A percentile compares a stretch with the other conserved stretches of the same genome.
phyloP scores from a whole-genome alignment of 805 yeast genomes.

The Saccharomycopsis sp. region DNA sequence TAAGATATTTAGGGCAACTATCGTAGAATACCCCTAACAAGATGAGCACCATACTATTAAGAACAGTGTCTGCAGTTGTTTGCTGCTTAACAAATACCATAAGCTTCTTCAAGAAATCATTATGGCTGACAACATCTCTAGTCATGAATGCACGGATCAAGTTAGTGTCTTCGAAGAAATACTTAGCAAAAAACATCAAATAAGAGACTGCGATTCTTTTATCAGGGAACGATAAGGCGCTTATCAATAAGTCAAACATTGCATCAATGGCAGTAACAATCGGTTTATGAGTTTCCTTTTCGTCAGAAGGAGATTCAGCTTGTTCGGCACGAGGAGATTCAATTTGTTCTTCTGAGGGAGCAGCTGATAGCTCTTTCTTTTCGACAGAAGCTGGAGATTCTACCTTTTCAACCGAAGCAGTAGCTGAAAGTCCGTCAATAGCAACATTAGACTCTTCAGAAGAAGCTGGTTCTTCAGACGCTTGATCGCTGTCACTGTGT shows the following conservation, averaged over 20 bases:
- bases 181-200: conserved; percentile 60
- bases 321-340: too few relatives aligned
- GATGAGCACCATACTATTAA: conserved; percentile 67
- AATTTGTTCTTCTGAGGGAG: too few relatives aligned
- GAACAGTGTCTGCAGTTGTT: conserved; percentile 35
- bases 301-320: too few relatives aligned
- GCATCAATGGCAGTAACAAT: conserved; percentile 67
- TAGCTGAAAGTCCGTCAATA: neutral
- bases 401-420: neutral
- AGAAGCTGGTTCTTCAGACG: neutral
- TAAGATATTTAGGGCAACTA: conserved; percentile 49
- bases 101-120: conserved; percentile 46
- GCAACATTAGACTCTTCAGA: neutral
- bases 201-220: conserved; percentile 76
- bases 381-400: neutral
- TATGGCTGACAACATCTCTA: conserved; percentile 58
- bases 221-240: conserved; percentile 56
- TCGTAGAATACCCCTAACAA: conserved; percentile 77
- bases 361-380: too few relatives aligned
- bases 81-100: conserved; percentile 16
- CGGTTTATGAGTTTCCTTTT: conserved; percentile 38
- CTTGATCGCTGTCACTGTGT: neutral
- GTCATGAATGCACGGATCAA: conserved; percentile 72
- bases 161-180: conserved; percentile 71
- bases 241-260: conserved; percentile 63